phyloP scores from a whole-genome alignment of 176 grass and related monocot species.

The Secale cereale region DNA sequence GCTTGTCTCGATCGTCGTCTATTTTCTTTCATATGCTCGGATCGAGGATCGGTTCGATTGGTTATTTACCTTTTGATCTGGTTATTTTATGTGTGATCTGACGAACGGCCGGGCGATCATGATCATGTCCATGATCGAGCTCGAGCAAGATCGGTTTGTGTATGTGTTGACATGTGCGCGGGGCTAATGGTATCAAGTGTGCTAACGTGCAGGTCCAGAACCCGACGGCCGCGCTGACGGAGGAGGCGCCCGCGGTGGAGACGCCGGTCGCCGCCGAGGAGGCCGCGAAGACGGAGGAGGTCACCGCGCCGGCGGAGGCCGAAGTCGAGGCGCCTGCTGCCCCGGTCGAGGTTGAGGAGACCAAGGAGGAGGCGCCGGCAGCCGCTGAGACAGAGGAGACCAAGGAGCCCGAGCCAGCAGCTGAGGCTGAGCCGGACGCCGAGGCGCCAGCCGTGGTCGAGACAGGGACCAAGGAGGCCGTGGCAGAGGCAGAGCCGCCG shows the following conservation, averaged over 20 bases:
- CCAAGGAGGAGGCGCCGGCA: background rate
- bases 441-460: background rate
- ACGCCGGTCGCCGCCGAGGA: conserved; percentile 7
- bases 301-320: conserved; percentile 21
- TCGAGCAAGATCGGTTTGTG: background rate
- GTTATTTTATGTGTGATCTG: background rate
- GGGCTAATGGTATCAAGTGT: background rate
- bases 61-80: background rate
- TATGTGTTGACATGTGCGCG: background rate
- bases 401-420: conserved; percentile 10
- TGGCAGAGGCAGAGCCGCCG: background rate
- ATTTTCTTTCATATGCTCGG: background rate
- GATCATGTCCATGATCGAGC: background rate
- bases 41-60: background rate
- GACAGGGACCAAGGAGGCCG: conserved; percentile 22
- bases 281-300: conserved; percentile 30
- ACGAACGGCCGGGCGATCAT: background rate
- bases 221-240: conserved; percentile 35
- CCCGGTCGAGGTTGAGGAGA: background rate
- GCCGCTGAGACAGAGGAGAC: background rate
- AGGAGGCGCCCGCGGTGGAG: conserved; percentile 43
- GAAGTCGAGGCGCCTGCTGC: background rate
- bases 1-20: background rate
- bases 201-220: conserved; percentile 54
- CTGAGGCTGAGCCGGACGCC: background rate